Percentiles rank a stretch among this genome's conserved stretches.
phyloP scores from a whole-genome alignment of 805 yeast species.

The Candida patagonica region DNA sequence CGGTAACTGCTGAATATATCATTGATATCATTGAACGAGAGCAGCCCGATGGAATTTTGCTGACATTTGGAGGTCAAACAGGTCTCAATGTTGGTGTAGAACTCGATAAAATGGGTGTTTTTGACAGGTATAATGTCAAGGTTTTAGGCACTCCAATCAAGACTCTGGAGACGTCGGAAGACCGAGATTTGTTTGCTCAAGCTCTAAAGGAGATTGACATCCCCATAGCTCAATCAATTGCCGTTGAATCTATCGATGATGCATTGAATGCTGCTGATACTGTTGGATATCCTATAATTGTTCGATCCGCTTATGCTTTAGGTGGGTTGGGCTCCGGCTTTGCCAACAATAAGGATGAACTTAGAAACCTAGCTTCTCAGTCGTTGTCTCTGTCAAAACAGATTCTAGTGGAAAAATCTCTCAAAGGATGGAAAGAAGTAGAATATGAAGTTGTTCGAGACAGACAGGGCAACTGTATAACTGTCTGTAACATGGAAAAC shows the following conservation, averaged over 20 bases:
- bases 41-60: conserved; percentile 88
- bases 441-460: conserved; percentile 98
- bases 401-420: conserved; percentile 89
- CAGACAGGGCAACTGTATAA: conserved; percentile 91
- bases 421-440: conserved; percentile 98
- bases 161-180: conserved; percentile 94
- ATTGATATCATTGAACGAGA: conserved; percentile 93
- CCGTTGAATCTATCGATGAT: conserved; percentile 88
- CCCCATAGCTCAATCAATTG: conserved; percentile 94
- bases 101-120: conserved; percentile 88
- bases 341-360: conserved; percentile 74
- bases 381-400: conserved; percentile 88
- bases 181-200: conserved; percentile 90
- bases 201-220: conserved; percentile 92
- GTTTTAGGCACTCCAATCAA: conserved; percentile 96
- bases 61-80: conserved; percentile 98
- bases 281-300: conserved; percentile 93
- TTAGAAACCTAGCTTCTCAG: conserved; percentile 80
- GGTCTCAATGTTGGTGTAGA: conserved; percentile 94
- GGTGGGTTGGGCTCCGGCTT: conserved; percentile 99
- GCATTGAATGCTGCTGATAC: conserved; percentile 82
- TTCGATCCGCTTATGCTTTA: conserved; percentile 92
- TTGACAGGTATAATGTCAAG: conserved; percentile 82
- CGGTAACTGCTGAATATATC: conserved; percentile 95
- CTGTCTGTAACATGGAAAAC: conserved; percentile 99